phyloP scores from a whole-genome alignment of 306 rosid species.

The Cotoneaster glaucophyllus region DNA sequence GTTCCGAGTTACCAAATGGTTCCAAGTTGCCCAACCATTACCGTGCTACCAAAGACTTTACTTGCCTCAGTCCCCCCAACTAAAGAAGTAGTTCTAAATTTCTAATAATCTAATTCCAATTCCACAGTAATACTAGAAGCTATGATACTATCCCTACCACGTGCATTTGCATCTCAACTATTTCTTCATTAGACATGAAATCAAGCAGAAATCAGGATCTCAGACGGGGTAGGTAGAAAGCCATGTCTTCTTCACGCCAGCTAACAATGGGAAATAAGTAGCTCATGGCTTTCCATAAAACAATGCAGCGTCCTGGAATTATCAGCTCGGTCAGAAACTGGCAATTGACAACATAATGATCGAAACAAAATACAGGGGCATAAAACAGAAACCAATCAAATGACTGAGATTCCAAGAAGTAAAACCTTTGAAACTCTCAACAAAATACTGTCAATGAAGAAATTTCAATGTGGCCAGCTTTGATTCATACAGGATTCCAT shows the following conservation, averaged over 20 bases:
- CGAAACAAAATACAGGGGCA: background rate
- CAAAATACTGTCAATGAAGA: background rate
- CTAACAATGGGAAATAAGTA: background rate
- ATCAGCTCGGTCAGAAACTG: conserved; percentile 14
- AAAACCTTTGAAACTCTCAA: background rate
- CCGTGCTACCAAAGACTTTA: background rate
- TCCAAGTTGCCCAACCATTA: conserved; percentile 11
- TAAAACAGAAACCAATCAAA: background rate
- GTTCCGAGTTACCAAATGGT: conserved; percentile 7
- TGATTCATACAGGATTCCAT: background rate
- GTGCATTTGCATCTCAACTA: conserved; percentile 1
- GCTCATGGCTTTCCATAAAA: conserved; percentile 5
- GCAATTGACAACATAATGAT: background rate
- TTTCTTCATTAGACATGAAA: background rate
- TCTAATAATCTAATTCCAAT: conserved; percentile 12
- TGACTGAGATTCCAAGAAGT: conserved; percentile 1
- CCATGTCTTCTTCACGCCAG: background rate
- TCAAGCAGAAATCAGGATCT: conserved; percentile 7
- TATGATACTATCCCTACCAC: background rate
- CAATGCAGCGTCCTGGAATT: conserved; percentile 23
- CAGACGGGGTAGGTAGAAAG: background rate
- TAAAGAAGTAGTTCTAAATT: background rate
- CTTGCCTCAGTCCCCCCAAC: conserved; percentile 6
- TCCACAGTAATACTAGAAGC: background rate
- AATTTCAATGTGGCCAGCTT: background rate